phyloP scores from a whole-genome alignment of 2,329 filamentous ascomycete genomes.

The Pseudopithomyces maydicus region DNA sequence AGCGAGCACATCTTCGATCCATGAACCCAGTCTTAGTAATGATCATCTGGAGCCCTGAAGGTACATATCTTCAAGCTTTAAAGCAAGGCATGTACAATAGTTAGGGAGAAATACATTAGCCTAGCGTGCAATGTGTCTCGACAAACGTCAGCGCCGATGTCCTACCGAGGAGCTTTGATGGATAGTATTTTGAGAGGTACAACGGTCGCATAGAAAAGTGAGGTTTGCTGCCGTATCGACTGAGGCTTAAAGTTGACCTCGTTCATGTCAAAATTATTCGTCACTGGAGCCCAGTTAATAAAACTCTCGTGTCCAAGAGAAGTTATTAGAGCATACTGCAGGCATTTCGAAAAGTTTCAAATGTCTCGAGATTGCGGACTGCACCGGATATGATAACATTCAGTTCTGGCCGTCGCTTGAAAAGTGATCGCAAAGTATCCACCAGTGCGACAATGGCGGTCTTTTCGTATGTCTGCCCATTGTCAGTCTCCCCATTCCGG shows the following conservation, averaged over 20 bases:
- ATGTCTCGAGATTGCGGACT: constrained; percentile 72
- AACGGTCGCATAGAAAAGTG: neutral
- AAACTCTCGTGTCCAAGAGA: constrained; percentile 25
- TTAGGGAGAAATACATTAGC: no score
- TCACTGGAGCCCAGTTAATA: neutral
- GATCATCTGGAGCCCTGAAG: no score
- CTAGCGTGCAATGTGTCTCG: no score
- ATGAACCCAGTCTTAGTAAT: no score
- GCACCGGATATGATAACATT: constrained; percentile 71
- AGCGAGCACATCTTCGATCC: no score
- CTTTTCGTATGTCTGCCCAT: constrained; percentile 69
- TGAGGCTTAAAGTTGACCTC: neutral
- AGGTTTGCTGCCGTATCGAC: neutral
- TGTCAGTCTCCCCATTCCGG: neutral
- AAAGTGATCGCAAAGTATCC: constrained; percentile 66
- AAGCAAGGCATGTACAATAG: no score
- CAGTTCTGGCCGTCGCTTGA: constrained; percentile 60
- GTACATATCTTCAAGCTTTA: no score
- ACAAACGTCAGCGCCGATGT: neutral
- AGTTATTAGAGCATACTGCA: constrained; percentile 53
- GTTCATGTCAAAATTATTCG: neutral
- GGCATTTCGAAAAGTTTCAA: constrained; percentile 64
- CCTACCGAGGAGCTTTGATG: neutral
- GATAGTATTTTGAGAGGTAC: neutral
- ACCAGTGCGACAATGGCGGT: constrained; percentile 67